Evolutionary conservation across 805 yeast genomes (phyloP).

Genomic region (Starmerella floris): DNA sequence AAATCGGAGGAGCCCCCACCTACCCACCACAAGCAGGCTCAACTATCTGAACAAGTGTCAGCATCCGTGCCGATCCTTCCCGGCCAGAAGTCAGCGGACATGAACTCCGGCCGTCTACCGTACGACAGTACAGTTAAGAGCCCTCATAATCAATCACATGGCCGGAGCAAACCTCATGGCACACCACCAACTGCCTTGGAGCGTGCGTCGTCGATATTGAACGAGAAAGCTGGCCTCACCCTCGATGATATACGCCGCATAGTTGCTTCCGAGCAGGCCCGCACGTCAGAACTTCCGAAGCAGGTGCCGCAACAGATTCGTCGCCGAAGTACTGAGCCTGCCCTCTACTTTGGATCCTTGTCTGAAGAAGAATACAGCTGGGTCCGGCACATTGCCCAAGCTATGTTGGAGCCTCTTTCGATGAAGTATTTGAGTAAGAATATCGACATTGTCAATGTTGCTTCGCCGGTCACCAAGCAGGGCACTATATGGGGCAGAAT

Average conservation of each 20-base stretch:
- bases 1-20: slow-evolving; percentile 7
- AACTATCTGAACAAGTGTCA: not conserved
- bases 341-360: slow-evolving; percentile 29
- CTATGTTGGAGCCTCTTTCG: slow-evolving; percentile 31
- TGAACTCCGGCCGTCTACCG: not conserved
- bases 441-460: slow-evolving; percentile 1
- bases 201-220: slow-evolving; percentile 55
- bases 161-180: not conserved
- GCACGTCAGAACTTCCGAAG: not conserved
- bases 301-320: slow-evolving; percentile 3
- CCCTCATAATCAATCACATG: not conserved
- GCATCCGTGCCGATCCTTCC: slow-evolving; percentile 4
- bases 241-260: slow-evolving; percentile 94
- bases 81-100: not conserved
- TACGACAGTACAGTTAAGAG: not conserved
- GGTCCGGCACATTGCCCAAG: slow-evolving; percentile 40
- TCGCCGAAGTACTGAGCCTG: not conserved
- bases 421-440: slow-evolving; percentile 1
- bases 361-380: slow-evolving; percentile 43
- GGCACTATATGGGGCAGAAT: slow-evolving; percentile 34
- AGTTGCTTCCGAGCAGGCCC: slow-evolving; percentile 91
- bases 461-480: too few relatives aligned
- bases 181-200: slow-evolving; percentile 31
- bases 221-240: slow-evolving; percentile 73
- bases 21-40: not conserved